Conservation (phyloP, 495 filamentous ascomycete species). For the Hypoxylon lienhwacheense region DNA sequence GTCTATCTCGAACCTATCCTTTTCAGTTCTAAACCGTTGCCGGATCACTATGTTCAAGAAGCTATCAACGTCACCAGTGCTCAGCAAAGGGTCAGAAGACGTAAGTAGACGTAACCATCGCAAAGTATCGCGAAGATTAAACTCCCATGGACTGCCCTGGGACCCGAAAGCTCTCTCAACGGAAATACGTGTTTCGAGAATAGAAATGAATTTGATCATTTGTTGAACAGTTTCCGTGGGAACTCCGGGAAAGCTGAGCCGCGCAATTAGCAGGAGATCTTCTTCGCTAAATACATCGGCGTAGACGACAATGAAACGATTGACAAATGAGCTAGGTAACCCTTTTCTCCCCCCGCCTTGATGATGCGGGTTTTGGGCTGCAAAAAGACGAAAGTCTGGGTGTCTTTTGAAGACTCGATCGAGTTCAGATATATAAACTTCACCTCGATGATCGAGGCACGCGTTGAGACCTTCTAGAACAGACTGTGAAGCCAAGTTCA, state of each 20-base stretch:
- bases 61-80: conserved; percentile 58
- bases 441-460: conserved; percentile 94
- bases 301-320: conserved; percentile 97
- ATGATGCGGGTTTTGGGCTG: conserved; percentile 96
- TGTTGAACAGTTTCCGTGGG: conserved; percentile 56
- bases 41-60: conserved; percentile 81
- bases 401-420: conserved; percentile 91
- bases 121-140: conserved; percentile 90
- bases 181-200: conserved; percentile 69
- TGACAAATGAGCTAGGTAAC: conserved; percentile 91
- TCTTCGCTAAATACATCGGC: conserved; percentile 80
- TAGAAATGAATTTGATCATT: conserved; percentile 79
- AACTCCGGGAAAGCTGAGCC: conserved; percentile 69
- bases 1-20: conserved; percentile 65
- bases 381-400: conserved; percentile 87
- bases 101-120: conserved; percentile 81
- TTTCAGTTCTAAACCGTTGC: conserved; percentile 78
- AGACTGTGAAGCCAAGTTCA: conserved; percentile 97
- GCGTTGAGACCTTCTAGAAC: conserved; percentile 97
- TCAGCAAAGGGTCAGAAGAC: conserved; percentile 57
- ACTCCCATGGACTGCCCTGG: conserved; percentile 93
- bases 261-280: conserved; percentile 81
- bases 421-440: conserved; percentile 92
- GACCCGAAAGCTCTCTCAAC: conserved; percentile 67
- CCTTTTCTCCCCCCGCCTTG: conserved; percentile 97